Conservation (phyloP, 257 asterid species). For the Leptodermis oblonga region DNA sequence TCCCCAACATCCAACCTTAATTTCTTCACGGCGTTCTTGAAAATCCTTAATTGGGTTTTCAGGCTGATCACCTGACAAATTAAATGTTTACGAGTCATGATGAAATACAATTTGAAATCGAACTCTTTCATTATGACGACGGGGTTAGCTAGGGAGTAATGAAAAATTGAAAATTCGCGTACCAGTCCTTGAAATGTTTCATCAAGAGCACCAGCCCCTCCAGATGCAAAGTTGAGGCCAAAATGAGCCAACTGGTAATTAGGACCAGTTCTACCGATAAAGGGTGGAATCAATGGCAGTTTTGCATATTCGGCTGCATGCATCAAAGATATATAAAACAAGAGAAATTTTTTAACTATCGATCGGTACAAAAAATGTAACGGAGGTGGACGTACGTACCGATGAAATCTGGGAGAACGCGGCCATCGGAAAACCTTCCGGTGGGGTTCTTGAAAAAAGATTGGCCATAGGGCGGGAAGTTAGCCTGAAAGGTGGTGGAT, state of each 20-base stretch:
- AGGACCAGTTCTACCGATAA: neutral
- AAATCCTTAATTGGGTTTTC: neutral
- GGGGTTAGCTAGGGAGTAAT: too few relatives aligned
- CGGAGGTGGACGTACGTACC: too few relatives aligned
- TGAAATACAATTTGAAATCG: too few relatives aligned
- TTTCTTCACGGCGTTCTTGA: neutral
- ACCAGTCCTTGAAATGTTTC: slow-evolving; percentile 43
- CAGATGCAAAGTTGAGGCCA: slow-evolving; percentile 58
- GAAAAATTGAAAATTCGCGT: too few relatives aligned
- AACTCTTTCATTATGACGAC: too few relatives aligned
- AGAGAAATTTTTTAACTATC: too few relatives aligned
- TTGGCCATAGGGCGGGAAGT: neutral
- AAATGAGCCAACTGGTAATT: slow-evolving; percentile 25
- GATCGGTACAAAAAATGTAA: too few relatives aligned
- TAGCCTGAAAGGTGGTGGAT: neutral
- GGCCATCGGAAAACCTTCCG: slow-evolving; percentile 6
- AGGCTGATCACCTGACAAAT: neutral
- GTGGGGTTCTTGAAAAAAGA: slow-evolving; percentile 2
- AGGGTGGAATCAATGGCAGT: slow-evolving; percentile 1
- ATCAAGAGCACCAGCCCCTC: slow-evolving; percentile 67
- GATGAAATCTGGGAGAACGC: neutral
- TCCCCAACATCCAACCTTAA: neutral
- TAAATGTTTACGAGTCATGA: neutral
- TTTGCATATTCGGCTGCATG: slow-evolving; percentile 7
- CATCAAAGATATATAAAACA: neutral